Percentiles rank a stretch among this genome's conserved stretches.
Evolutionary conservation across 441 rosid genomes (phyloP).

Genomic region (Pelargonium cotyledonis): DNA sequence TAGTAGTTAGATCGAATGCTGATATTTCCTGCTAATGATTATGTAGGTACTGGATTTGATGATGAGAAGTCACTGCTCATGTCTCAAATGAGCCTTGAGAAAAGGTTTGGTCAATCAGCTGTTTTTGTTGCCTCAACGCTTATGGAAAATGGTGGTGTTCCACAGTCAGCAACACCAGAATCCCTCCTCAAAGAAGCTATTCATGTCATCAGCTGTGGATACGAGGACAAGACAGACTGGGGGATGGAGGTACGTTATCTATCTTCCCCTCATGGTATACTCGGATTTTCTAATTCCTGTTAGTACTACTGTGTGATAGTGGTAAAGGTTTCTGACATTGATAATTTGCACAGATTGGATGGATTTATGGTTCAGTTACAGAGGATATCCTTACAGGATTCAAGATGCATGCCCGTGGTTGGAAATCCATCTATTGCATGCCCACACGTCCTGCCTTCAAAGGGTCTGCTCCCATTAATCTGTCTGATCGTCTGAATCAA

Average conservation of each 20-base stretch:
- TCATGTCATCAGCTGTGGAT: conserved; percentile 97
- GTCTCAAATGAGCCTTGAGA: conserved; percentile 97
- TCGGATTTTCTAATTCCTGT: too few species aligned
- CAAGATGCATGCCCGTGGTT: conserved; percentile 99
- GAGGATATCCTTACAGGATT: conserved; percentile 98
- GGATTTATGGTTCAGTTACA: conserved; percentile 97
- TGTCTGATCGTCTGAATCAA: conserved; percentile 95
- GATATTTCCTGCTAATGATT: too few species aligned
- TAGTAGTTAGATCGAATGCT: too few species aligned
- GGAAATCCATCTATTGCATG: conserved; percentile 96
- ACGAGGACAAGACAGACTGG: conserved; percentile 98
- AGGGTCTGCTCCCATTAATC: conserved; percentile 97
- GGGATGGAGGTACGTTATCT: conserved; percentile 62
- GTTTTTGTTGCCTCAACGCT: conserved; percentile 97
- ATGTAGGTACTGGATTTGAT: conserved; percentile 88
- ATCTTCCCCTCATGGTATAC: too few species aligned
- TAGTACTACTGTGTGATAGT: too few species aligned
- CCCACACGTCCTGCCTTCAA: conserved; percentile 87
- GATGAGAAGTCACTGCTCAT: conserved; percentile 90
- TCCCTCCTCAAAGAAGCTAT: conserved; percentile 95
- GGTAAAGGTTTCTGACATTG: too few species aligned
- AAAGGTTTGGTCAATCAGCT: conserved; percentile 90
- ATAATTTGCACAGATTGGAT: conserved; percentile 58
- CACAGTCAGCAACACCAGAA: conserved; percentile 88
- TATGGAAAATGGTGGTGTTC: conserved; percentile 97